These are phyloP conservation scores for Immersiporthe knoxdaviesiana DNA, from an alignment of 2,329 filamentous ascomycete species.

Conservation along the genomic window DNA sequence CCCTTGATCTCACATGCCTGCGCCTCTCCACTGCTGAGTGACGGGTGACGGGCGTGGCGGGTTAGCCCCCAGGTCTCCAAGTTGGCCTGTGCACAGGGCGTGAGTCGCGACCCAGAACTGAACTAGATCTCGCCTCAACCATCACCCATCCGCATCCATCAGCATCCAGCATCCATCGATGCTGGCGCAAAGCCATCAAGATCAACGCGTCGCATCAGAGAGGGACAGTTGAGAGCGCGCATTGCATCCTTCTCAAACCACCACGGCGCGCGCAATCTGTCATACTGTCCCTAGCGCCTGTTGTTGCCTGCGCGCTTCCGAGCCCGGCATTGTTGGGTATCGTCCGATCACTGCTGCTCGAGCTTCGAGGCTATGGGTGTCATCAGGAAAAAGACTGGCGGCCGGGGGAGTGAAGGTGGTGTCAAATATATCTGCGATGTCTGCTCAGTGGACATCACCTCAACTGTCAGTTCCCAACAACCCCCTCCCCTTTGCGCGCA, in stretches of 20 bases:
- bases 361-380: conserved; percentile 70
- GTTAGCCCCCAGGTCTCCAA: neutral
- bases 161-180: conserved; percentile 9
- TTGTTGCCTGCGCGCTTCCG: neutral
- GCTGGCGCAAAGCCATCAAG: neutral
- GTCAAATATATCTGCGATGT: conserved; percentile 98
- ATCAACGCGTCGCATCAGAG: neutral
- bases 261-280: neutral
- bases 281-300: neutral
- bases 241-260: no score
- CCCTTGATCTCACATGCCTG: neutral
- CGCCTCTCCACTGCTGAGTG: conserved; percentile 1
- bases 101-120: conserved; percentile 8
- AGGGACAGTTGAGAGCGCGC: neutral
- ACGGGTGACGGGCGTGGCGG: no score
- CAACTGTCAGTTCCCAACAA: conserved; percentile 74
- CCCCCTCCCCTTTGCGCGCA: conserved; percentile 18
- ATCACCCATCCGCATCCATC: conserved; percentile 4
- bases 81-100: conserved; percentile 8
- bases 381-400: conserved; percentile 92
- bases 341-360: neutral
- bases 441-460: conserved; percentile 95
- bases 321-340: no score
- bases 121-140: neutral
- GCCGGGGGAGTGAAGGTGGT: conserved; percentile 81